Evolutionary conservation across 495 filamentous ascomycete species (phyloP).

Genomic region (Sordaria brevicollis): DNA sequence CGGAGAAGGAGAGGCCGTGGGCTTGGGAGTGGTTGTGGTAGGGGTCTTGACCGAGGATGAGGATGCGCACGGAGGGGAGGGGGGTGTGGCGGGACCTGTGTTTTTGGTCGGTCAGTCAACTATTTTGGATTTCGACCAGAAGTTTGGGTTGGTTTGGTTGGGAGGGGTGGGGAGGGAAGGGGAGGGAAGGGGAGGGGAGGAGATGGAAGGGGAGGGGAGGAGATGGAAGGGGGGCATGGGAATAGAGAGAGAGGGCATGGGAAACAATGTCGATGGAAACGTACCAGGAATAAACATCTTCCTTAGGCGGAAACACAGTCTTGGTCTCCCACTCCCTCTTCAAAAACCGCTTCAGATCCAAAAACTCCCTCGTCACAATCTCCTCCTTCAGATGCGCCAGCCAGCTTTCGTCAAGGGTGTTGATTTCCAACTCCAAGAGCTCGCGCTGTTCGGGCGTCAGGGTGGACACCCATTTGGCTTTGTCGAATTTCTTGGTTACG

Average conservation of each 20-base stretch:
- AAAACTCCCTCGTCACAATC: constrained; percentile 62
- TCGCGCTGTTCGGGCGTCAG: constrained; percentile 73
- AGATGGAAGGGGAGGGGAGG: no score
- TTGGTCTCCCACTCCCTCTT: constrained; percentile 62
- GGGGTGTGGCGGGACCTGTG: constrained; percentile 83
- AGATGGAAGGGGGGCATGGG: background rate
- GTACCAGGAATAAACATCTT: constrained; percentile 94
- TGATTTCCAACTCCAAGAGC: constrained; percentile 77
- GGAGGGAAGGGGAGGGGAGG: background rate
- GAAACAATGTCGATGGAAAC: no score
- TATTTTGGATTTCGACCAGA: no score
- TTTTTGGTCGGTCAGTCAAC: constrained; percentile 3
- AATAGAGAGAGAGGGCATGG: background rate
- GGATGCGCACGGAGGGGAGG: constrained; percentile 71
- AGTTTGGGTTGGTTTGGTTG: background rate
- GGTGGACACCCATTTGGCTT: constrained; percentile 70
- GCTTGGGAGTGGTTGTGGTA: constrained; percentile 96
- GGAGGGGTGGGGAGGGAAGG: background rate
- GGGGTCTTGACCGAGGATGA: constrained; percentile 91
- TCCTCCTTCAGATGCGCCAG: constrained; percentile 78
- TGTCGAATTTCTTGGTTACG: constrained; percentile 58
- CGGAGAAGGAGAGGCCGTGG: constrained; percentile 90
- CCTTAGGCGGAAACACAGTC: constrained; percentile 72
- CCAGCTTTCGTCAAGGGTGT: constrained; percentile 87
- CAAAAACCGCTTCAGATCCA: constrained; percentile 80